These are phyloP conservation scores for Beauveria sp. DNA, from an alignment of 2,329 filamentous ascomycete species.

Conservation along the genomic window DNA sequence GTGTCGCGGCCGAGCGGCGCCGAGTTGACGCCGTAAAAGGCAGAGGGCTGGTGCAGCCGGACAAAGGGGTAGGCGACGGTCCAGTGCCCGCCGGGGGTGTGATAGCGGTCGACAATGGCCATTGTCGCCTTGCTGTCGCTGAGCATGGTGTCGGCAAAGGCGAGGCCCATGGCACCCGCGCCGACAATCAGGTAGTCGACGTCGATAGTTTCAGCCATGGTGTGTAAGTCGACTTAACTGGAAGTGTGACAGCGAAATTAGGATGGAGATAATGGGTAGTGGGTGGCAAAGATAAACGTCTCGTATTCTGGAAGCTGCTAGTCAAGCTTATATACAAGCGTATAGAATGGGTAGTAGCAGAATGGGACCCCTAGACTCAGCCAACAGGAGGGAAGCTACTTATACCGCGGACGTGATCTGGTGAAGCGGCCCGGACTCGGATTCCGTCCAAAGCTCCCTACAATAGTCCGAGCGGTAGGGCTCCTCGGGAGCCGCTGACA, in stretches of 20 bases:
- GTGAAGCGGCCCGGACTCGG: background rate
- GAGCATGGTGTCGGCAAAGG: constrained; percentile 8
- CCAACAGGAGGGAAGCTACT: background rate
- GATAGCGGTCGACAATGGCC: constrained; percentile 4
- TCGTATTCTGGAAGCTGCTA: background rate
- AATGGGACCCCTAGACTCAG: too few species aligned
- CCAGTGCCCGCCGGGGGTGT: constrained; percentile 8
- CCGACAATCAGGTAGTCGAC: constrained; percentile 8
- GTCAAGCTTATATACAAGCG: background rate
- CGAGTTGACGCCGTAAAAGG: constrained; percentile 7
- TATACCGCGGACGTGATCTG: background rate
- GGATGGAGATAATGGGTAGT: too few species aligned
- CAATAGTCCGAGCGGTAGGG: background rate
- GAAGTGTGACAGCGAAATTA: too few species aligned
- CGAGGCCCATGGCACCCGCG: constrained; percentile 5
- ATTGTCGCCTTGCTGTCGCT: constrained; percentile 1
- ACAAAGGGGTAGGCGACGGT: constrained; percentile 9
- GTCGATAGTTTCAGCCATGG: background rate
- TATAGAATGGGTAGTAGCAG: background rate
- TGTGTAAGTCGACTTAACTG: background rate
- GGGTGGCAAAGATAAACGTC: background rate
- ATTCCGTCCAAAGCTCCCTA: background rate
- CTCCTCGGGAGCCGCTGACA: background rate
- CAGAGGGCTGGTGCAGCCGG: constrained; percentile 1
- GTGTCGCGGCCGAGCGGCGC: background rate